Evolutionary conservation across 2,329 filamentous ascomycete genomes (phyloP), one percentile per base, ranked within the genome.

Genomic region (Curvularia sp.): DNA sequence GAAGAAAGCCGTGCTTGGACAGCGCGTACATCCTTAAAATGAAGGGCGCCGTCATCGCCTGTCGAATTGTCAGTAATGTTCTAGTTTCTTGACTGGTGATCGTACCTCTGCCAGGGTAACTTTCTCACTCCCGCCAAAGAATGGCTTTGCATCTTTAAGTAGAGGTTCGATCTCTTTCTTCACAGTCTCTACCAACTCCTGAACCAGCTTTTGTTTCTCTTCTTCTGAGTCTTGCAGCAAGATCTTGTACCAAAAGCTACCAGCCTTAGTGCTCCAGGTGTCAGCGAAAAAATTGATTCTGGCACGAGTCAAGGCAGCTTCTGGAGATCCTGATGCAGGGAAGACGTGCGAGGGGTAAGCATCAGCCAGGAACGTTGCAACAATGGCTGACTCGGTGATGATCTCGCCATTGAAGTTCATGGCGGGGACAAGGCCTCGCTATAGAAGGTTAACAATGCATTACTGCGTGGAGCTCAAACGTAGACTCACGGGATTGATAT

Each of bases 161-260:
- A 92, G 77, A 1, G 90, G 90, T 77, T 93, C 91, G 55, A 95
- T 79, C 68, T 94, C 90, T 78, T 89, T 91, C 53, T 82, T 80
- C 1, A 91, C 77, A 1, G 80, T 80, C 1, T 80, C 81, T 3
- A 89, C 78, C n/a, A 86, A 78, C 8, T 83, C 83, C 22, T 83
- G 76, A 0, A 76, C 79, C 3, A 84, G 71, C 2, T 77, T 78
- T 1, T 83, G 80, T 5, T 81, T 80, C 15, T 74, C 87, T 0
- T 83, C 80, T 0, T 84, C 79, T 5, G 67, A 71, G 47, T 81
- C 78, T 0, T 84, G 78, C 5, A 79, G 80, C 55, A 81, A 60
- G 12, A 81, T 72, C 59, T 82, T 82, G 60, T 80, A 79, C 35
- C 84, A 75, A 41, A 79, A 72, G 0, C 78, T 66, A 7, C 84